Evolutionary conservation across 345 rosid genomes (phyloP).

Genomic region (Eucalyptus paniculata): DNA sequence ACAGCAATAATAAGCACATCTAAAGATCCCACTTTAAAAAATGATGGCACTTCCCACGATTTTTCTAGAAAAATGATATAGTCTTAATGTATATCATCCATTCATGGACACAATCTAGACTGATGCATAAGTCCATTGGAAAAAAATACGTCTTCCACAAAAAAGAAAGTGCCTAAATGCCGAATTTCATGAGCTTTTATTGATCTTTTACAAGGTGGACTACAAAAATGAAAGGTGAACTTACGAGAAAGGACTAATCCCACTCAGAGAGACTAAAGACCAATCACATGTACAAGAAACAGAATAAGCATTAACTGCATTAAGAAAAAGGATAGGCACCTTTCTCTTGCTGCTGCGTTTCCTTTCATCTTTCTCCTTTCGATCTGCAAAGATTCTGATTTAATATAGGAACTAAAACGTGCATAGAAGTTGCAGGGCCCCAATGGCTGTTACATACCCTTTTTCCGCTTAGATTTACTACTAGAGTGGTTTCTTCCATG

Average conservation of each 20-base stretch:
- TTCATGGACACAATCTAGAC: neutral
- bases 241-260: neutral
- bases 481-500: constrained; percentile 80
- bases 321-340: constrained; percentile 21
- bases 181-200: neutral
- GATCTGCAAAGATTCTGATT: constrained; percentile 33
- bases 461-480: constrained; percentile 38
- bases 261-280: neutral
- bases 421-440: neutral
- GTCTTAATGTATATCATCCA: neutral
- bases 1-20: neutral
- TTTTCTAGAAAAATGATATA: neutral
- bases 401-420: neutral
- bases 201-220: neutral
- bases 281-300: neutral
- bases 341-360: constrained; percentile 79
- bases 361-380: constrained; percentile 71
- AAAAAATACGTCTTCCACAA: neutral
- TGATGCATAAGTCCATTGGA: neutral
- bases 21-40: neutral
- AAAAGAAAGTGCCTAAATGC: neutral
- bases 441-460: constrained; percentile 17
- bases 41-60: neutral
- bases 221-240: neutral
- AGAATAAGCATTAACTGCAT: neutral